Conservation (phyloP, 2,329 filamentous ascomycete species). For the Venturia asperata region DNA sequence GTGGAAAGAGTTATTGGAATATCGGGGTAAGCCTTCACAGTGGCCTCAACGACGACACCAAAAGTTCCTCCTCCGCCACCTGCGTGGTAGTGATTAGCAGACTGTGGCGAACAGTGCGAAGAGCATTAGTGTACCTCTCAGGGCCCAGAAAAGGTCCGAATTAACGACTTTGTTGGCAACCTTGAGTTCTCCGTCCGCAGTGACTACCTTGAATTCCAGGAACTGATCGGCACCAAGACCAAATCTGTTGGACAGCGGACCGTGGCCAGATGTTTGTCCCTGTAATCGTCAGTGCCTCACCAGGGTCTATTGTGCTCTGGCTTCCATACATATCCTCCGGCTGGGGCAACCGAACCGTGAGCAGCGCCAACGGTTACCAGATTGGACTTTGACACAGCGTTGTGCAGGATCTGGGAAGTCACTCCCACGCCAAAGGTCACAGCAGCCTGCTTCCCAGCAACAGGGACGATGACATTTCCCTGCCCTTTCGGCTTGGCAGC, state of each 20-base stretch:
- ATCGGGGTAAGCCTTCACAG: conserved; percentile 26
- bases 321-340: conserved; percentile 9
- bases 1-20: conserved; percentile 1
- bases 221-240: neutral
- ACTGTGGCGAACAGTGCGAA: too few relatives aligned
- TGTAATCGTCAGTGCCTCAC: too few relatives aligned
- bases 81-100: neutral
- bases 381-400: neutral
- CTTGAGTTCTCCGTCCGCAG: conserved; percentile 25
- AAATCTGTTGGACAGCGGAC: neutral
- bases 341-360: neutral
- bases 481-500: neutral
- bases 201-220: conserved; percentile 25
- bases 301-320: too few relatives aligned
- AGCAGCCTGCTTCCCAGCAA: conserved; percentile 11
- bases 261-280: conserved; percentile 15
- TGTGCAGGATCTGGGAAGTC: neutral
- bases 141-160: conserved; percentile 22
- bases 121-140: neutral
- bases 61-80: conserved; percentile 24
- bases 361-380: conserved; percentile 18
- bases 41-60: conserved; percentile 29
- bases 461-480: conserved; percentile 14
- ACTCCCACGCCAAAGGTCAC: conserved; percentile 15
- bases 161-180: conserved; percentile 32